Percentiles rank a stretch among this genome's conserved stretches.
Evolutionary conservation across 768 basidiomycete genomes (phyloP).

Genomic region (Trichaptum fuscoviolaceum): DNA sequence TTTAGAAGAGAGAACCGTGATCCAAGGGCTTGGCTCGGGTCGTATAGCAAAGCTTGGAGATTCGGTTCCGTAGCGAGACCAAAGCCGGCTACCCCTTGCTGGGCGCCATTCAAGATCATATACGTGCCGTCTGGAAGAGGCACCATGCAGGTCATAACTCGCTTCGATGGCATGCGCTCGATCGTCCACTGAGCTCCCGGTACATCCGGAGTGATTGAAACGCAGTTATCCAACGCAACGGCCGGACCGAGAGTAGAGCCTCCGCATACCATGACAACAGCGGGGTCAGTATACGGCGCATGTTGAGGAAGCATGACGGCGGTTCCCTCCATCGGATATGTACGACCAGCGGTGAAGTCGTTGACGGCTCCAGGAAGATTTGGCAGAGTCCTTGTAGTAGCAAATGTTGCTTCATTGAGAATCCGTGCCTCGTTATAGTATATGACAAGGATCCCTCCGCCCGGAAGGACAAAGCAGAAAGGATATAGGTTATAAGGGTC

Average conservation of each 20-base stretch:
- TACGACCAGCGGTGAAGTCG: slow-evolving; percentile 64
- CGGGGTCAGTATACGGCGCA: slow-evolving; percentile 68
- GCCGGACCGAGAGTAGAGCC: slow-evolving; percentile 53
- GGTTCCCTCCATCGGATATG: slow-evolving; percentile 73
- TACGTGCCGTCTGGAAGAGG: slow-evolving; percentile 70
- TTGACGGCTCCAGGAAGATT: slow-evolving; percentile 74
- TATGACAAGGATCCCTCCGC: slow-evolving; percentile 64
- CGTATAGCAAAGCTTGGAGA: slow-evolving; percentile 62
- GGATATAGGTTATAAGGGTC: slow-evolving; percentile 82
- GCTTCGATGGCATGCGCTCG: slow-evolving; percentile 73
- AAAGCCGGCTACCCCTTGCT: slow-evolving; percentile 67
- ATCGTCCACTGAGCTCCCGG: slow-evolving; percentile 58
- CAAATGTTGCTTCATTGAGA: slow-evolving; percentile 59
- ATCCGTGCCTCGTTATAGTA: slow-evolving; percentile 83
- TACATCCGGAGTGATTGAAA: slow-evolving; percentile 61
- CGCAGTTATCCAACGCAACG: slow-evolving; percentile 61
- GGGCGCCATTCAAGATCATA: slow-evolving; percentile 72
- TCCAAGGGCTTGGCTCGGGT: slow-evolving; percentile 52
- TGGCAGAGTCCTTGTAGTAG: slow-evolving; percentile 53
- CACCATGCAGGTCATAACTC: slow-evolving; percentile 78
- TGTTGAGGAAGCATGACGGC: slow-evolving; percentile 64
- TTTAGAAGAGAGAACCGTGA: slow-evolving; percentile 63
- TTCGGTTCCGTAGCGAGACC: slow-evolving; percentile 64
- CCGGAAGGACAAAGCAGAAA: slow-evolving; percentile 67
- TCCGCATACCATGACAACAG: slow-evolving; percentile 67